Conservation (phyloP, 2,329 filamentous ascomycete species). For the Chrysoporthe puriensis region DNA sequence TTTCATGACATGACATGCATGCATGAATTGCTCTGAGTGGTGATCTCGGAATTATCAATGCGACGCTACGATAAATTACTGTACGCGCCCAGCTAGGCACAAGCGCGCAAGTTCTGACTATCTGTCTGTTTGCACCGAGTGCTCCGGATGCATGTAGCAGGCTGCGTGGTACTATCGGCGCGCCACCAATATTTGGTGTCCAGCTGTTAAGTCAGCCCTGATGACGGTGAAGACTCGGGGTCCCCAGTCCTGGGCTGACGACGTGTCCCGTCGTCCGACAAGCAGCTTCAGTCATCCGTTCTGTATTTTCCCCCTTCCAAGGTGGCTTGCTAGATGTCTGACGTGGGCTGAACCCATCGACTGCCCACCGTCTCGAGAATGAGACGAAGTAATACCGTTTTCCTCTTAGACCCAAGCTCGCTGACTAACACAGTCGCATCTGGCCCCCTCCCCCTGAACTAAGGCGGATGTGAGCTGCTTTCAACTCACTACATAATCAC, state of each 20-base stretch:
- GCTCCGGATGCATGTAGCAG: background rate
- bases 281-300: background rate
- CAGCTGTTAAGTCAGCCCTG: conserved; percentile 6
- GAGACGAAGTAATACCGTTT: background rate
- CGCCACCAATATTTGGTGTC: background rate
- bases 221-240: background rate
- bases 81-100: background rate
- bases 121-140: background rate
- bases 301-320: background rate
- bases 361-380: background rate
- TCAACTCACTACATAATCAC: no score
- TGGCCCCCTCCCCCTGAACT: no score
- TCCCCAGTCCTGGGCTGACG: background rate
- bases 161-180: background rate
- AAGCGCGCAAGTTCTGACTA: background rate
- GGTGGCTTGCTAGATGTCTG: background rate
- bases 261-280: background rate
- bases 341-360: background rate
- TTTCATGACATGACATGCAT: background rate
- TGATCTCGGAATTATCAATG: conserved; percentile 1
- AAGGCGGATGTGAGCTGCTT: no score
- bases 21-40: background rate
- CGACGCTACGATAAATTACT: background rate
- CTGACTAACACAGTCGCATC: background rate
- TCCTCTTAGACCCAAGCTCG: no score